A percentile compares a stretch with the other conserved stretches of the same genome.
Conservation (phyloP, 2,329 filamentous ascomycete species). For the Talaromyces islandicus region DNA sequence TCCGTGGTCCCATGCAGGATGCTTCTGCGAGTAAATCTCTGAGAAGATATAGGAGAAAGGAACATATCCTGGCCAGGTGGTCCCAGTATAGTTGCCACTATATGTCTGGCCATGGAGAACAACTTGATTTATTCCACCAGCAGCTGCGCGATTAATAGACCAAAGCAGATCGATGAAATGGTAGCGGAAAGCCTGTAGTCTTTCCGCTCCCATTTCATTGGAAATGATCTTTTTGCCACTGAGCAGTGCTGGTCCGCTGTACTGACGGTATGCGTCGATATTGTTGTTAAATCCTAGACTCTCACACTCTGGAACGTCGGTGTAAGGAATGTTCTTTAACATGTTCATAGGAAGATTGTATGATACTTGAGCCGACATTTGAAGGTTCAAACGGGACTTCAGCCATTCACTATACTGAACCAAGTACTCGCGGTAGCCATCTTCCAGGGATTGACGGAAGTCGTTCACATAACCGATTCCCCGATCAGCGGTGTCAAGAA, state of each 20-base stretch:
- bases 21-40: constrained; percentile 20
- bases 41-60: constrained; percentile 39
- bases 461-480: too few relatives aligned
- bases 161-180: constrained; percentile 26
- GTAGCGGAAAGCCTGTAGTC: constrained; percentile 18
- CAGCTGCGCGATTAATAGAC: constrained; percentile 33
- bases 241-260: constrained; percentile 33
- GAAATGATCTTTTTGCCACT: constrained; percentile 33
- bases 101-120: constrained; percentile 43
- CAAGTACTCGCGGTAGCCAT: constrained; percentile 19
- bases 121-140: constrained; percentile 38
- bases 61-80: constrained; percentile 45
- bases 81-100: constrained; percentile 37
- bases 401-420: constrained; percentile 24
- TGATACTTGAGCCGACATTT: constrained; percentile 30
- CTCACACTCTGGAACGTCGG: constrained; percentile 35
- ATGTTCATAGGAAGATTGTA: constrained; percentile 40
- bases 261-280: constrained; percentile 37
- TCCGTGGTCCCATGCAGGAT: constrained; percentile 15
- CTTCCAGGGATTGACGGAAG: too few relatives aligned
- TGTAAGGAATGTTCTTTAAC: constrained; percentile 24
- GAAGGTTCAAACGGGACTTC: constrained; percentile 20
- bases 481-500: too few relatives aligned
- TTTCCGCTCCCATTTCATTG: constrained; percentile 29
- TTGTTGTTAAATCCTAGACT: constrained; percentile 27